Evolutionary conservation across 208 protist genomes (phyloP), one percentile per base, ranked within the genome.

Genomic region (Kentomonas sorsogonicus): DNA sequence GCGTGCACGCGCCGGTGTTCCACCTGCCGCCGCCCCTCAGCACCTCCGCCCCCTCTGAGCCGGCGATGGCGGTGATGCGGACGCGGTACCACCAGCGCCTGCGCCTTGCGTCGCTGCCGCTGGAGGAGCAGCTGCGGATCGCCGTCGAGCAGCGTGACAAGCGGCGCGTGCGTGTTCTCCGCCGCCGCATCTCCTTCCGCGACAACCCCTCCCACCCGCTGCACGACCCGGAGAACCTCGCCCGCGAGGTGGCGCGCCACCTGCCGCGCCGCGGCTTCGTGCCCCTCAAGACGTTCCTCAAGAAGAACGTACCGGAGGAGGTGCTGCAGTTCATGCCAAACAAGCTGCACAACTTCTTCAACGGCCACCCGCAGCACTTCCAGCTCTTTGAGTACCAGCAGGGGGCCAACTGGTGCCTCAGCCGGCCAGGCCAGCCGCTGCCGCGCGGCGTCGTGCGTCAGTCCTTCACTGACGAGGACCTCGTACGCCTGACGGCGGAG

Each of bases 161-260:
- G 46, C 30, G 51, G 13, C 71, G 78, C 36, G 69, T 89, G 20
- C 89, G 85, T 4, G 22, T 73, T 0, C 51, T 95, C 18, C 83
- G 89, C 4, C 80, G 89, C 3, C 79, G 77, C 20, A 89, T 93
- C n/a, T 81, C 83, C 47, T 90, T 95, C 45, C 70, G 77, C 38
- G 80, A 92, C 57, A 78, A 89, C 69, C 86, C 89, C 1, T 77
- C 78, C 0, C 79, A 93, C 66, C 83, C 89, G 13, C 78, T 95
- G 51, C 85, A 88, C 61, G 89, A 95, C 66, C 89, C 81, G 6
- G 89, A 91, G 46, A 93, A 93, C 56, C 74, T 95, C n/a, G 86
- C 83, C 7, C 81, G 78, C 33, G 85, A 93, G 68, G 52, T 95
- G 16, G 69, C 68, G 46, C 79, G 78, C 23, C 74, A 87, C 51